Base-by-base conservation (phyloP, 2,329 filamentous ascomycete species). In the Magnaporthiopsis rhizophila region DNA sequence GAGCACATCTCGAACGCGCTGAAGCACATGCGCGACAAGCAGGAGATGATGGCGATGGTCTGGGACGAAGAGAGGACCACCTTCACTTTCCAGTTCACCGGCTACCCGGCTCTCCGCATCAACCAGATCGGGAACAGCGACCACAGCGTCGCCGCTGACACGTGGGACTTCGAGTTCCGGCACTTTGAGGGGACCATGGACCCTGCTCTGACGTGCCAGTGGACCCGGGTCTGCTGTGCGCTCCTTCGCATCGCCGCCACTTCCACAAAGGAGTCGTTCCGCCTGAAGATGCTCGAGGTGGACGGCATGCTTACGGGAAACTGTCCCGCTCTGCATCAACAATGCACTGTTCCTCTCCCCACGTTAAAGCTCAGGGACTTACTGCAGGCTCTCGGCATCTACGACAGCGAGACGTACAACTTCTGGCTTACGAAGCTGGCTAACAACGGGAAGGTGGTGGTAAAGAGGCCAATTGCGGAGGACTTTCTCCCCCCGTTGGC, bases 141-240 rank as follows among this genome's bases (percentile, higher is more conserved):
- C 59, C 30, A 2, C 13, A 13, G 32, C 21, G 15, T 24, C 34
- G 59, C 21, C 32, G 8, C 28, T 5, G 1, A 61, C 18, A 26
- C 21, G 34, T 21, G 3, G 30, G 13, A 53, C 18, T 5, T 63
- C 9, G 61, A 63, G 53, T 38, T 63, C 28, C 30, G 61, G 1
- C 34, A 63, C 50, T 13, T 63, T 1, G 61, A 63, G n/a, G 61
- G 61, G 8, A 63, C 9, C 21, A 18, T 45, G 53, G 61, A 63
- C 53, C 61, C 61, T 12, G 32, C 15, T 1, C 53, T 56, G 21
- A 26, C 32, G 3, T 63, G 61, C n/a, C 28, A 24, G 3, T 63
- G 61, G 61, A 30, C 56, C 45, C 53, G 56, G 15, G 15, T 63
- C 18, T 63, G 61, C 61, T 34, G n/a, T 11, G 61, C 61, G 53